Conservation (phyloP, 257 asterid genomes). For the Ligustrum vulgare region DNA sequence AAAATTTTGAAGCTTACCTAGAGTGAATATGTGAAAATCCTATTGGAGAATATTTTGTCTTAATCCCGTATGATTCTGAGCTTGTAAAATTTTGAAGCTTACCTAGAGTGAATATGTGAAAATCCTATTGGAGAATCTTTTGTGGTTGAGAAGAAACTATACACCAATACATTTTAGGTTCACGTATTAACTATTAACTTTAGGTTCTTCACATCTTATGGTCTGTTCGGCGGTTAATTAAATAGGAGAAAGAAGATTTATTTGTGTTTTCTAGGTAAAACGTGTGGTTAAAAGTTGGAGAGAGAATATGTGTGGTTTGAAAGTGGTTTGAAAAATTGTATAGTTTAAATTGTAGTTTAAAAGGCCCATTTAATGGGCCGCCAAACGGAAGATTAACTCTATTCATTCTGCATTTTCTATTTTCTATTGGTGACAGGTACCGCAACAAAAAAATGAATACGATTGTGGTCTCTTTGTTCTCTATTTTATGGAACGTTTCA, state of each 20-base stretch:
- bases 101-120: neutral
- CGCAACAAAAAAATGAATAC: conserved; percentile 75
- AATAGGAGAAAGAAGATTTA: too few species aligned
- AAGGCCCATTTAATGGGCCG: too few species aligned
- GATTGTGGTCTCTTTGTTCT: conserved; percentile 96
- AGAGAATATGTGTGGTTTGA: too few species aligned
- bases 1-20: neutral
- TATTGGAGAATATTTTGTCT: conserved; percentile 7
- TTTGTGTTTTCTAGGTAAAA: too few species aligned
- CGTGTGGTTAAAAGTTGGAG: too few species aligned
- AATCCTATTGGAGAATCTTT: conserved; percentile 11
- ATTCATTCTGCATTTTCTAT: conserved; percentile 9
- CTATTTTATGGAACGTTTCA: conserved; percentile 80
- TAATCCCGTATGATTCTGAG: neutral
- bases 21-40: neutral
- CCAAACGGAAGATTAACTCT: too few species aligned
- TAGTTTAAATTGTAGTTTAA: too few species aligned
- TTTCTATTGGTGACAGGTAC: conserved; percentile 58
- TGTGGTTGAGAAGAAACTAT: neutral
- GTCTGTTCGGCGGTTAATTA: too few species aligned
- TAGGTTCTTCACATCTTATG: conserved; percentile 14
- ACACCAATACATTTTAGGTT: neutral
- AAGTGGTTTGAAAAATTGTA: too few species aligned
- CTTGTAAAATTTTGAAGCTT: neutral
- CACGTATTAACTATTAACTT: neutral